Percentiles rank a stretch among this genome's conserved stretches.
Evolutionary conservation across 208 protist species (phyloP).

Genomic region (Leishmania aethiopica): DNA sequence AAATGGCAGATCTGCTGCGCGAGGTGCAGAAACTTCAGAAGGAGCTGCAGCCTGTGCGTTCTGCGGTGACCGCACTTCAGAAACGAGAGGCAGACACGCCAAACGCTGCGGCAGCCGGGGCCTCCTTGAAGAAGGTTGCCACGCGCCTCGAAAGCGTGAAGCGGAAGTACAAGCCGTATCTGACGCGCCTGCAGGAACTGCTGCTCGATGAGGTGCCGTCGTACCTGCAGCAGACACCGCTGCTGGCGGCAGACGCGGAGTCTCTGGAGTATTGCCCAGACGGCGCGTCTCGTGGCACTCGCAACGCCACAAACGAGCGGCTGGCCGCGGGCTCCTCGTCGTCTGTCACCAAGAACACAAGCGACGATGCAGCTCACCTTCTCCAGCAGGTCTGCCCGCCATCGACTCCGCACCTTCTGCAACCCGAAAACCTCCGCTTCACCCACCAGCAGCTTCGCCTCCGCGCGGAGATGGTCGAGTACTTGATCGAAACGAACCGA

Average conservation of each 20-base stretch:
- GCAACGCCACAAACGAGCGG: neutral
- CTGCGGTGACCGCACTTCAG: constrained; percentile 58
- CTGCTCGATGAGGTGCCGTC: constrained; percentile 47
- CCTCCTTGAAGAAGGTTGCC: constrained; percentile 75
- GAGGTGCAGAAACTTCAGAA: constrained; percentile 80
- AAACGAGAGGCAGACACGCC: constrained; percentile 67
- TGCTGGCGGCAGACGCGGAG: constrained; percentile 30
- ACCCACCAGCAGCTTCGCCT: constrained; percentile 53
- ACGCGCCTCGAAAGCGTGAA: constrained; percentile 53
- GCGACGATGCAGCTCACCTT: constrained; percentile 24
- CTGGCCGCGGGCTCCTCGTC: neutral
- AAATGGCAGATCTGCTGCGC: constrained; percentile 63
- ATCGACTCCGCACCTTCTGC: constrained; percentile 51
- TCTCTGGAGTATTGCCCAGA: neutral
- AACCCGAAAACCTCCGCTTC: constrained; percentile 47
- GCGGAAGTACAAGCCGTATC: constrained; percentile 53
- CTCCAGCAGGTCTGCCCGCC: constrained; percentile 64
- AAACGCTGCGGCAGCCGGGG: constrained; percentile 59
- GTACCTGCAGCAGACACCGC: constrained; percentile 44
- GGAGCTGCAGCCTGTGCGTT: constrained; percentile 80
- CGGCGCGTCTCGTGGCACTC: neutral
- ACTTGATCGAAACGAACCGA: constrained; percentile 76
- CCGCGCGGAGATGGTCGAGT: constrained; percentile 80
- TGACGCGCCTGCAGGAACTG: constrained; percentile 40
- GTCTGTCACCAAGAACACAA: constrained; percentile 2